Conservation (phyloP, 352 stramenopile genomes). For the Globisporangium polare region DNA sequence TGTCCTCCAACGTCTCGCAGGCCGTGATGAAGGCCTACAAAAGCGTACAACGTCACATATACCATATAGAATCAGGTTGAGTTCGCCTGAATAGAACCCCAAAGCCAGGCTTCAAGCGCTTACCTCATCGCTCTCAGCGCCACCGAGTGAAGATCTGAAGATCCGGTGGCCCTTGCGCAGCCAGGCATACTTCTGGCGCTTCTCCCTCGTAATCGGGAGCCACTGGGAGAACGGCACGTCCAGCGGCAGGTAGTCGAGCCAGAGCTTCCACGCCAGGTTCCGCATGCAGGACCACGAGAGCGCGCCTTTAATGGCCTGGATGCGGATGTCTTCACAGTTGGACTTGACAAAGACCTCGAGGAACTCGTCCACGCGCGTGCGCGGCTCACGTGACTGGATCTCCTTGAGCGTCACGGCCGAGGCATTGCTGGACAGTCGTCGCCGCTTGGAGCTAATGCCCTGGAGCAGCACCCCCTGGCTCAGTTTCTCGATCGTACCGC, state of each 20-base stretch:
- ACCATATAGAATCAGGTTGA: background rate
- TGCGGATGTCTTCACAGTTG: slow-evolving; percentile 36
- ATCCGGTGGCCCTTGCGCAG: slow-evolving; percentile 27
- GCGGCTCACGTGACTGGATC: slow-evolving; percentile 53
- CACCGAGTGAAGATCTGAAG: slow-evolving; percentile 27
- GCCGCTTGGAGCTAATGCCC: slow-evolving; percentile 15
- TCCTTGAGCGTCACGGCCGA: slow-evolving; percentile 46
- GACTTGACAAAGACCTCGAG: slow-evolving; percentile 67
- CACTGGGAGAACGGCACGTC: slow-evolving; percentile 49
- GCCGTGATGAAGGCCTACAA: slow-evolving; percentile 37
- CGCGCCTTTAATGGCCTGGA: slow-evolving; percentile 55
- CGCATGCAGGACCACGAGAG: slow-evolving; percentile 74
- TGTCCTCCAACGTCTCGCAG: slow-evolving; percentile 52
- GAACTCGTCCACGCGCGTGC: slow-evolving; percentile 62
- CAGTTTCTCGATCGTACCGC: slow-evolving; percentile 47
- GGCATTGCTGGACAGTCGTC: slow-evolving; percentile 40
- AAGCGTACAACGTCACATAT: background rate
- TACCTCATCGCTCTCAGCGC: slow-evolving; percentile 26
- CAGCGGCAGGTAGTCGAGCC: slow-evolving; percentile 50
- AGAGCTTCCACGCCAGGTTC: slow-evolving; percentile 67
- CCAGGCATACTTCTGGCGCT: slow-evolving; percentile 41
- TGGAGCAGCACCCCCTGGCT: slow-evolving; percentile 20
- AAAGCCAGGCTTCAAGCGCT: too few relatives aligned
- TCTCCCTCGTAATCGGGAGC: slow-evolving; percentile 25
- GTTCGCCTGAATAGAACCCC: too few relatives aligned